phyloP scores from a whole-genome alignment of 495 filamentous ascomycete species.

The Hypoxylon lenormandii region DNA sequence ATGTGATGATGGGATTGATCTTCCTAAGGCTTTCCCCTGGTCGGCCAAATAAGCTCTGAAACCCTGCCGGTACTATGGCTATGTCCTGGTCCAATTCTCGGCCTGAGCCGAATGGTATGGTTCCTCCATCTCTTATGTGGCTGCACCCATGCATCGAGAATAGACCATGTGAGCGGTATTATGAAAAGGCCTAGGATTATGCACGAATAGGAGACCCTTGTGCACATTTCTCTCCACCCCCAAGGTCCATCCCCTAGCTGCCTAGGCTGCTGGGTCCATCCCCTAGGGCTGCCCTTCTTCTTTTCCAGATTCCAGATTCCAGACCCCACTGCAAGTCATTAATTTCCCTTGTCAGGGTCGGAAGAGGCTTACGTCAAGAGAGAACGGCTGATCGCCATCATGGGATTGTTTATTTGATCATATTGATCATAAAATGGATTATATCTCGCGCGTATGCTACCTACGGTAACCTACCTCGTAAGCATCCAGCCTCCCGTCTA shows the following conservation, averaged over 20 bases:
- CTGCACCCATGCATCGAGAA: slow-evolving; percentile 43
- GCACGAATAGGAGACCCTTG: slow-evolving; percentile 36
- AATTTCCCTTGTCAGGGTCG: slow-evolving; percentile 41
- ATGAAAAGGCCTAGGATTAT: slow-evolving; percentile 24
- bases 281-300: neutral
- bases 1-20: slow-evolving; percentile 27
- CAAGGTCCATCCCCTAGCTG: too few species aligned
- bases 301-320: too few species aligned
- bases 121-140: slow-evolving; percentile 40
- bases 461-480: too few species aligned
- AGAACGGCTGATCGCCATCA: slow-evolving; percentile 43
- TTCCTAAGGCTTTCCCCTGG: slow-evolving; percentile 37
- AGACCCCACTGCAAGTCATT: slow-evolving; percentile 40
- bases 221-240: slow-evolving; percentile 8
- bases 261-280: too few species aligned
- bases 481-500: too few species aligned
- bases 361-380: slow-evolving; percentile 45
- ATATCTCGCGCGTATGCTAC: slow-evolving; percentile 4
- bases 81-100: slow-evolving; percentile 41
- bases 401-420: slow-evolving; percentile 19
- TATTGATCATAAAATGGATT: slow-evolving; percentile 2
- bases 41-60: slow-evolving; percentile 51
- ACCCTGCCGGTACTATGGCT: slow-evolving; percentile 50
- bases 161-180: slow-evolving; percentile 43
- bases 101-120: slow-evolving; percentile 52